These are phyloP conservation scores for Coprinopsis marcescibilis DNA, from an alignment of 768 basidiomycete species.

Conservation along the genomic window DNA sequence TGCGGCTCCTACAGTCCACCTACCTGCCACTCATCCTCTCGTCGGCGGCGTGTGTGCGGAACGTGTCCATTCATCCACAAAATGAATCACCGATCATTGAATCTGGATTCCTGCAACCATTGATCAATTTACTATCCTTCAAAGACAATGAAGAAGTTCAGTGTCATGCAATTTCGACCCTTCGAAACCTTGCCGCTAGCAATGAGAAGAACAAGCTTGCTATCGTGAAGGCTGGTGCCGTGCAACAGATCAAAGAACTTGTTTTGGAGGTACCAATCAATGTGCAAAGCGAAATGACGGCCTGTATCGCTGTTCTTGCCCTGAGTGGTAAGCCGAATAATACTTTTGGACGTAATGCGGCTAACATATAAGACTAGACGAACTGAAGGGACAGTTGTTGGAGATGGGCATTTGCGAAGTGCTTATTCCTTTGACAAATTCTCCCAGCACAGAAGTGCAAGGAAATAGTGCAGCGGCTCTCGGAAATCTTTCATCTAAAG, in stretches of 20 bases:
- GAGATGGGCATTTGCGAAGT: constrained; percentile 99
- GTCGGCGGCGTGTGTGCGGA: constrained; percentile 96
- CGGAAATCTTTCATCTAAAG: constrained; percentile 96
- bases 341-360: neutral
- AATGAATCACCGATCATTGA: constrained; percentile 99
- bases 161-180: constrained; percentile 96
- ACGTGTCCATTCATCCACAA: constrained; percentile 96
- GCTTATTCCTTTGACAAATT: constrained; percentile 93
- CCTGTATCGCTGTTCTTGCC: constrained; percentile 94
- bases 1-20: constrained; percentile 92
- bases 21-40: constrained; percentile 98
- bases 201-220: constrained; percentile 98
- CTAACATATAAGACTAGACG: constrained; percentile 49
- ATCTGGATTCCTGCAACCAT: constrained; percentile 90
- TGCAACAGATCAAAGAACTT: constrained; percentile 94
- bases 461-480: constrained; percentile 97
- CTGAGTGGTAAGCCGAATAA: constrained; percentile 91
- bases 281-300: constrained; percentile 99
- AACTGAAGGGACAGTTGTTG: constrained; percentile 91
- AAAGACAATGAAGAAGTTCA: constrained; percentile 99
- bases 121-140: constrained; percentile 94
- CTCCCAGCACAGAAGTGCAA: constrained; percentile 94
- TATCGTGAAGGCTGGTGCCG: constrained; percentile 95
- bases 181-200: constrained; percentile 93
- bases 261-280: constrained; percentile 93